phyloP scores from a whole-genome alignment of 306 rosid genomes.

The Lotus japonicus region DNA sequence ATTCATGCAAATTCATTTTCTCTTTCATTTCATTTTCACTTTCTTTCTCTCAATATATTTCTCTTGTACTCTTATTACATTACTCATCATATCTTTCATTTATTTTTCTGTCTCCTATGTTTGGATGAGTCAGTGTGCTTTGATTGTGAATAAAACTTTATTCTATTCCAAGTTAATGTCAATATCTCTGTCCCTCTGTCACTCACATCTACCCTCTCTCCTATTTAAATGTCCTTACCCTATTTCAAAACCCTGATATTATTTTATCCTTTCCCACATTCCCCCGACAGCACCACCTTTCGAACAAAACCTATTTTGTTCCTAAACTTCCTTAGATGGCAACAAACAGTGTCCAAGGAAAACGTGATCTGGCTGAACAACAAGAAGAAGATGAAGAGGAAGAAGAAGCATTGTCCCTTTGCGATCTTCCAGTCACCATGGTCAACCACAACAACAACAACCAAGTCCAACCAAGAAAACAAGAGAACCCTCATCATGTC shows the following conservation, averaged over 20 bases:
- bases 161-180: background rate
- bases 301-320: constrained; percentile 3
- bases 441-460: constrained; percentile 18
- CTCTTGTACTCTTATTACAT: no score
- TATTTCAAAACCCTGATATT: constrained; percentile 7
- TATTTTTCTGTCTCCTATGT: no score
- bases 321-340: constrained; percentile 32
- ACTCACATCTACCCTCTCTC: constrained; percentile 1
- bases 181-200: constrained; percentile 19
- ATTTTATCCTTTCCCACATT: background rate
- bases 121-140: no score
- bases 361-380: background rate
- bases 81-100: no score
- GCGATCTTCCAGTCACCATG: constrained; percentile 56
- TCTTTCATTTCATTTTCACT: no score
- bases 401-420: constrained; percentile 53
- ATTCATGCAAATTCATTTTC: no score
- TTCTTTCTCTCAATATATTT: no score
- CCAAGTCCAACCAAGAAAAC: background rate
- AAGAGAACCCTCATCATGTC: background rate
- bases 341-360: constrained; percentile 14
- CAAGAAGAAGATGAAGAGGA: constrained; percentile 26
- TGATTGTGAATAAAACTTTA: no score
- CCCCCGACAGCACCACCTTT: constrained; percentile 9
- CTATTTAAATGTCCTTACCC: background rate